Conservation (phyloP, 371 early-diverging fungal genomes). For the Nosema granulosis region DNA sequence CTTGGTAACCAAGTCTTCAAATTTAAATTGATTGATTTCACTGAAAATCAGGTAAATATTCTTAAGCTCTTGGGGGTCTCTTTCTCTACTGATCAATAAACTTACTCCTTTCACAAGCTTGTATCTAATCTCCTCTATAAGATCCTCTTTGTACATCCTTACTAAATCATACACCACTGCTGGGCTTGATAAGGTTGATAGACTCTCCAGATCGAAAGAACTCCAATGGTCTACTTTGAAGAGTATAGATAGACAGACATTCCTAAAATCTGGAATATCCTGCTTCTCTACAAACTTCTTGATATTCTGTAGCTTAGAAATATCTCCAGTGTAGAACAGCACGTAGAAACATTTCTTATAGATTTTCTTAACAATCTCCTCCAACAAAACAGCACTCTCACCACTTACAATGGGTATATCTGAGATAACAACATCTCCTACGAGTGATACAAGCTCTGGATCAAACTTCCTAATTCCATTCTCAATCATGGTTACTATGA, state of each 20-base stretch:
- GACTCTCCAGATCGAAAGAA: slow-evolving; percentile 54
- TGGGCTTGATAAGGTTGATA: slow-evolving; percentile 23
- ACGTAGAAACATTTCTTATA: slow-evolving; percentile 47
- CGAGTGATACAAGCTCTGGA: slow-evolving; percentile 13
- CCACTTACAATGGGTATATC: slow-evolving; percentile 6
- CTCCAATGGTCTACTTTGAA: slow-evolving; percentile 17
- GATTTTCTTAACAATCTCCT: slow-evolving; percentile 43
- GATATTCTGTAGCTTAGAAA: slow-evolving; percentile 33
- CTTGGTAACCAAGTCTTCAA: slow-evolving; percentile 17
- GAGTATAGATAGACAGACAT: slow-evolving; percentile 48
- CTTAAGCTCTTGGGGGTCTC: not conserved
- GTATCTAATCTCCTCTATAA: slow-evolving; percentile 41
- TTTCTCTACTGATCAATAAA: not conserved
- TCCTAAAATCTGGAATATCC: slow-evolving; percentile 48
- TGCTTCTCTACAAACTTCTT: slow-evolving; percentile 14
- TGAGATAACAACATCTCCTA: slow-evolving; percentile 34
- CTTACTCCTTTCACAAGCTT: not conserved
- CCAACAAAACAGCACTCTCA: slow-evolving; percentile 34
- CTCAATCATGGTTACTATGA: slow-evolving; percentile 34
- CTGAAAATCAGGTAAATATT: slow-evolving; percentile 48
- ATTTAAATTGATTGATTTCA: slow-evolving; percentile 38
- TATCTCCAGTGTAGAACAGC: slow-evolving; percentile 35
- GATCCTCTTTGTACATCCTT: slow-evolving; percentile 40
- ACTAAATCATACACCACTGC: slow-evolving; percentile 50
- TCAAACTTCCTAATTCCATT: slow-evolving; percentile 21